phyloP scores from a whole-genome alignment of 2,329 filamentous ascomycete species.

The Pseudogymnoascus sp. region DNA sequence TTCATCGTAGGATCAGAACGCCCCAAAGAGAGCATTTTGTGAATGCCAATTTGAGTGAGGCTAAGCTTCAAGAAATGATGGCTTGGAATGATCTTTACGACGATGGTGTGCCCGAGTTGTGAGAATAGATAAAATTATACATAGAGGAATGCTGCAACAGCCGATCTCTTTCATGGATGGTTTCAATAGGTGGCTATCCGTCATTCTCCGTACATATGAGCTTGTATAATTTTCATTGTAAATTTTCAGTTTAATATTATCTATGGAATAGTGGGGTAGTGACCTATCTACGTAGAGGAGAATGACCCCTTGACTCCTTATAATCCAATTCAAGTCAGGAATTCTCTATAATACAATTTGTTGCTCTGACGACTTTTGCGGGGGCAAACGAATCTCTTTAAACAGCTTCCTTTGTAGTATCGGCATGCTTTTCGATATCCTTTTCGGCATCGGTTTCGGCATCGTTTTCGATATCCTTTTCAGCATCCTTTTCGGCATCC shows the following conservation, averaged over 20 bases:
- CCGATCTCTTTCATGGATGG: neutral
- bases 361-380: neutral
- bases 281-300: neutral
- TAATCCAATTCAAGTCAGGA: neutral
- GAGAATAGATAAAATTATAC: neutral
- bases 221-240: neutral
- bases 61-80: neutral
- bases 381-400: neutral
- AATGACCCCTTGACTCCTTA: neutral
- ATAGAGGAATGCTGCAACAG: neutral
- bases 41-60: neutral
- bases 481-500: neutral
- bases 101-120: neutral
- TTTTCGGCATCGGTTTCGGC: too few relatives aligned
- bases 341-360: neutral
- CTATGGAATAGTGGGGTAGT: too few relatives aligned
- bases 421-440: neutral
- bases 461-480: too few relatives aligned
- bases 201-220: neutral
- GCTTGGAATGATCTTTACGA: neutral
- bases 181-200: too few relatives aligned
- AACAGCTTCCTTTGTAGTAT: neutral
- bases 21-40: slow-evolving; percentile 21
- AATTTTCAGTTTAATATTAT: neutral
- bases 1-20: slow-evolving; percentile 21